These are phyloP conservation scores for Coemansia sp. DNA, from an alignment of 192 early-diverging fungal genomes.

Conservation along the genomic window DNA sequence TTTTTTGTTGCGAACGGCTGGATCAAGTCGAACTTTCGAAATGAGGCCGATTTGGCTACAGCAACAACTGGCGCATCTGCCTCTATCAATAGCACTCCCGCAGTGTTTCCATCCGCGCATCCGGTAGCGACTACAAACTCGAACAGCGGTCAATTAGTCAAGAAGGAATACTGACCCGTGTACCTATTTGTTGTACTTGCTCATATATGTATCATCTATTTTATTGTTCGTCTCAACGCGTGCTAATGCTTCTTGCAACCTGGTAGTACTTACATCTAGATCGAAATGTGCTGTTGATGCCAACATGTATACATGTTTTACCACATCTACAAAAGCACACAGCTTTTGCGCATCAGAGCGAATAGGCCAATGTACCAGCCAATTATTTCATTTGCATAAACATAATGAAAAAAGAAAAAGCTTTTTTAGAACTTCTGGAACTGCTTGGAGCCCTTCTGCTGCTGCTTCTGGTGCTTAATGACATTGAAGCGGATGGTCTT, in stretches of 20 bases:
- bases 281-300: no score
- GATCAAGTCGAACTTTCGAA: constrained; percentile 61
- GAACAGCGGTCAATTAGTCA: constrained; percentile 7
- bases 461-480: constrained; percentile 88
- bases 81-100: constrained; percentile 4
- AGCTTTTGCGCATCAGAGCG: background rate
- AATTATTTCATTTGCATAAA: constrained; percentile 1
- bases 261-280: background rate
- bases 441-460: constrained; percentile 78
- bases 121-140: constrained; percentile 4
- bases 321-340: no score
- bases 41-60: background rate
- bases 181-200: constrained; percentile 3
- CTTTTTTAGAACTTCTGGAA: constrained; percentile 86
- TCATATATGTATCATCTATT: constrained; percentile 4
- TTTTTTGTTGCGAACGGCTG: constrained; percentile 93
- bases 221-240: background rate
- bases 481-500: constrained; percentile 99
- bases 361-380: constrained; percentile 5
- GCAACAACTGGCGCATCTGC: background rate
- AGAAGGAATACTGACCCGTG: constrained; percentile 9
- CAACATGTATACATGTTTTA: no score
- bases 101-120: constrained; percentile 2
- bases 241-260: background rate
- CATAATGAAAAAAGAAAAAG: background rate